Percentiles rank a stretch among this genome's conserved stretches.
phyloP scores from a whole-genome alignment of 1,139 yeast species.

The Yamadazyma taylorii region DNA sequence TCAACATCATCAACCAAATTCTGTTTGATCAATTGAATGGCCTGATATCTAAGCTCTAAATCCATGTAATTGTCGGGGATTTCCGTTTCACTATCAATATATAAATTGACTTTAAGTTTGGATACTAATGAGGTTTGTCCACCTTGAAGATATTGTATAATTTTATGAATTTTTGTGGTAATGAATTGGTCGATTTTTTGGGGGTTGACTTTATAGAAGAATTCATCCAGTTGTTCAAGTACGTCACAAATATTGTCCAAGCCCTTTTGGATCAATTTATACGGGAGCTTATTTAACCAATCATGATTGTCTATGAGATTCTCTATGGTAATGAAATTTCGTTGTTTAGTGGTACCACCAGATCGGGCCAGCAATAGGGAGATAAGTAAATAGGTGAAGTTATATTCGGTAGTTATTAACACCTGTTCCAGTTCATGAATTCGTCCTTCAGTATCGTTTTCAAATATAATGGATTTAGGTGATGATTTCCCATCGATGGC shows the following conservation, averaged over 20 bases:
- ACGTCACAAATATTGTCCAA: conserved; percentile 43
- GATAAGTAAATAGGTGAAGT: conserved; percentile 42
- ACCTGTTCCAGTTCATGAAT: conserved; percentile 37
- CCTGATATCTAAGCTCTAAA: conserved; percentile 14
- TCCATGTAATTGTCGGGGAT: conserved; percentile 31
- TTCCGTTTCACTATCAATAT: conserved; percentile 18
- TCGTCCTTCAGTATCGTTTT: conserved; percentile 24
- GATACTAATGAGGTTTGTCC: conserved; percentile 20
- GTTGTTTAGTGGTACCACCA: conserved; percentile 10
- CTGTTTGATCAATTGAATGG: conserved; percentile 12
- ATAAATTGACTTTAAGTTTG: conserved; percentile 39
- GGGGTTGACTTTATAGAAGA: conserved; percentile 45
- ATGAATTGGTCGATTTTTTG: conserved; percentile 33
- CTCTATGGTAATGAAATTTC: conserved; percentile 45
- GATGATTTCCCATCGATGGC: conserved; percentile 28
- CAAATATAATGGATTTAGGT: conserved; percentile 39
- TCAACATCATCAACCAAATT: conserved; percentile 9
- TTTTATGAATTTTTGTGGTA: conserved; percentile 24
- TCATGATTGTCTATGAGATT: conserved; percentile 46
- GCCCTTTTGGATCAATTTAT: conserved; percentile 19
- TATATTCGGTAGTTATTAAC: conserved; percentile 43
- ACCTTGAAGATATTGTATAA: conserved; percentile 14
- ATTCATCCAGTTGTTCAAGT: conserved; percentile 48
- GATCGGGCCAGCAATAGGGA: conserved; percentile 26
- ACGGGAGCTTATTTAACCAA: conserved; percentile 28